phyloP scores from a whole-genome alignment of 176 grass and related monocot genomes.

The Zizania latifolia region DNA sequence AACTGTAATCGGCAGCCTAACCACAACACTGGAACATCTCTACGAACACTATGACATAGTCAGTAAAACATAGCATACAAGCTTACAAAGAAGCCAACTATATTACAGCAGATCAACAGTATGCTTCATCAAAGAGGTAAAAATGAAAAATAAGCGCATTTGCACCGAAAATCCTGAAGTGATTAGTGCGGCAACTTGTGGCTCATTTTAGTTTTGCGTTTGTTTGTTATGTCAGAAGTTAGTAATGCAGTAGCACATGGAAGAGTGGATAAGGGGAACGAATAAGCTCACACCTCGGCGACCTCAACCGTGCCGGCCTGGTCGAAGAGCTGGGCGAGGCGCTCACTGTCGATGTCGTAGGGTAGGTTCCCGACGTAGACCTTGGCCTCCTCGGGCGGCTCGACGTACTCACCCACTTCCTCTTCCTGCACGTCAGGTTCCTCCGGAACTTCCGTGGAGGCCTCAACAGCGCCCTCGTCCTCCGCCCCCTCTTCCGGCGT shows the following conservation, averaged over 20 bases:
- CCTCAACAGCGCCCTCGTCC: not conserved
- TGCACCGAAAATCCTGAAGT: not conserved
- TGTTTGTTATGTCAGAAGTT: too few species aligned
- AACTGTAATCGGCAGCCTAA: not conserved
- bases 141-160: not conserved
- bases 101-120: not conserved
- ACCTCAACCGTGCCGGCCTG: conserved; percentile 72
- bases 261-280: not conserved
- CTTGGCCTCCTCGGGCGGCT: conserved; percentile 61
- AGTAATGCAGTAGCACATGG: not conserved
- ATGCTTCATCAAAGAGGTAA: not conserved
- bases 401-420: conserved; percentile 37
- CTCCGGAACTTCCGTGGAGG: not conserved
- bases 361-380: conserved; percentile 79
- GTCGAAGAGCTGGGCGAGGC: conserved; percentile 78
- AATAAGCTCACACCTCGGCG: conserved; percentile 57
- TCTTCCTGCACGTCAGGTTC: not conserved
- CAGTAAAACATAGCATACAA: not conserved
- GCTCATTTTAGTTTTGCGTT: not conserved
- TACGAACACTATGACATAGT: not conserved
- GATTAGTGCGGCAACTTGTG: not conserved
- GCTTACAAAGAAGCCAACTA: not conserved
- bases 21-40: not conserved
- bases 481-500: conserved; percentile 29
- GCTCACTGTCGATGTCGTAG: conserved; percentile 77